These are phyloP conservation scores for Choiromyces venosus DNA, from an alignment of 495 filamentous ascomycete genomes.

Conservation along the genomic window DNA sequence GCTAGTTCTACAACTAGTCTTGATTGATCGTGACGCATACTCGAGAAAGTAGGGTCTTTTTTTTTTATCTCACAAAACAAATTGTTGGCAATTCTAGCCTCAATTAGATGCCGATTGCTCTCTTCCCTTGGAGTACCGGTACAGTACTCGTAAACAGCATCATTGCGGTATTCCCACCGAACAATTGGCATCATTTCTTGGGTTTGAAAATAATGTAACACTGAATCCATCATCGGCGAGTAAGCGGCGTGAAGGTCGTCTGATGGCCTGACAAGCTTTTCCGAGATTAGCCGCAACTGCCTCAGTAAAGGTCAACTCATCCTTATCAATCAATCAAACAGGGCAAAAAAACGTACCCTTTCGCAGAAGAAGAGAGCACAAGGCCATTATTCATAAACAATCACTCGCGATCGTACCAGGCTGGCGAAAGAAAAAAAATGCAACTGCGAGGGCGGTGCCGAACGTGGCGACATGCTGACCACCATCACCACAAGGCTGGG, in stretches of 20 bases:
- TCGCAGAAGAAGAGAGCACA: not conserved
- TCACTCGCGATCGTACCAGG: not conserved
- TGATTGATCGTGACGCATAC: not conserved
- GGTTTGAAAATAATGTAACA: not conserved
- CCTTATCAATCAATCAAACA: not conserved
- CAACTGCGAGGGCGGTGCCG: not conserved
- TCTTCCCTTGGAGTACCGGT: not conserved
- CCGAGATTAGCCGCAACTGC: not conserved
- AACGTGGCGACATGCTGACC: not conserved
- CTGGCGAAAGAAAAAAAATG: not conserved
- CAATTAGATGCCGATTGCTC: not conserved
- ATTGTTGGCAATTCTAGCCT: not conserved
- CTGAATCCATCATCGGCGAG: not conserved
- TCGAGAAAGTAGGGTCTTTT: not conserved
- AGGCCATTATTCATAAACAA: not conserved
- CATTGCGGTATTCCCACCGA: not conserved
- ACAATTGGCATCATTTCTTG: not conserved
- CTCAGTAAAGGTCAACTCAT: not conserved
- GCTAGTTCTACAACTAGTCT: not conserved
- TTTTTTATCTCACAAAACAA: not conserved
- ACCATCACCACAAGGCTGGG: not conserved
- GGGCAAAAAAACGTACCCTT: not conserved
- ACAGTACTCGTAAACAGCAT: not conserved
- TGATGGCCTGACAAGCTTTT: not conserved
- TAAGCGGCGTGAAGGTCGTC: not conserved